These are phyloP conservation scores for Epithemia pelagica DNA, from an alignment of 108 stramenopile species.

Conservation along the genomic window DNA sequence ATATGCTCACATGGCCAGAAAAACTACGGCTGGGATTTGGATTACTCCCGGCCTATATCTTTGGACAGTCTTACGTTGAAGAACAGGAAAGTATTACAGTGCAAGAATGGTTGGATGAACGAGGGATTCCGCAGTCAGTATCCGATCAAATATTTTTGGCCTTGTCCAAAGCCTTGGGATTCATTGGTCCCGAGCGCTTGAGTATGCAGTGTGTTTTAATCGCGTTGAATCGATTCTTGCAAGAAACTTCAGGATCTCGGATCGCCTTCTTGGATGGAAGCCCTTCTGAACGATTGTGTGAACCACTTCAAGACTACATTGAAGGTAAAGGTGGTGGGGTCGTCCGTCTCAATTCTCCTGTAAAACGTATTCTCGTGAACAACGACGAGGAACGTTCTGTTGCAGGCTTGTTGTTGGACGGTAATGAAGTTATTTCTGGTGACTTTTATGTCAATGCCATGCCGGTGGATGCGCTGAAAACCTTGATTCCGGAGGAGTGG, in stretches of 20 bases:
- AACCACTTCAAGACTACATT: constrained; percentile 81
- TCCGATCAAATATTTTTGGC: constrained; percentile 94
- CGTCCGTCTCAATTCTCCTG: constrained; percentile 50
- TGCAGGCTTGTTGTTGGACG: constrained; percentile 51
- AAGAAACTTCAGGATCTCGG: constrained; percentile 90
- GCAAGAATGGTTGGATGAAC: constrained; percentile 87
- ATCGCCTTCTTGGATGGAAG: constrained; percentile 95
- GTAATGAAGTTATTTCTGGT: constrained; percentile 56
- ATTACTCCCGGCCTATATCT: constrained; percentile 85
- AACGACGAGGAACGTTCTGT: constrained; percentile 49
- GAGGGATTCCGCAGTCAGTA: constrained; percentile 91
- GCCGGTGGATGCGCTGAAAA: constrained; percentile 90
- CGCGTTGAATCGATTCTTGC: constrained; percentile 93
- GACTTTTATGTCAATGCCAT: constrained; percentile 91
- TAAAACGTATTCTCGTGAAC: constrained; percentile 55
- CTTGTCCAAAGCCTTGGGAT: constrained; percentile 95
- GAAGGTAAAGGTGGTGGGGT: constrained; percentile 72
- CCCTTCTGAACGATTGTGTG: constrained; percentile 86
- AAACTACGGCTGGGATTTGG: constrained; percentile 88
- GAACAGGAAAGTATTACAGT: constrained; percentile 89
- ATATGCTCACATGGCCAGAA: constrained; percentile 89
- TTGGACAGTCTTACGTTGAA: constrained; percentile 90
- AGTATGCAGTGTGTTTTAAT: constrained; percentile 92
- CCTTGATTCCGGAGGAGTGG: constrained; percentile 73
- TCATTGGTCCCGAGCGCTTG: constrained; percentile 88